These are phyloP conservation scores for Nemania bipapillata DNA, from an alignment of 2,329 filamentous ascomycete species.

Conservation along the genomic window DNA sequence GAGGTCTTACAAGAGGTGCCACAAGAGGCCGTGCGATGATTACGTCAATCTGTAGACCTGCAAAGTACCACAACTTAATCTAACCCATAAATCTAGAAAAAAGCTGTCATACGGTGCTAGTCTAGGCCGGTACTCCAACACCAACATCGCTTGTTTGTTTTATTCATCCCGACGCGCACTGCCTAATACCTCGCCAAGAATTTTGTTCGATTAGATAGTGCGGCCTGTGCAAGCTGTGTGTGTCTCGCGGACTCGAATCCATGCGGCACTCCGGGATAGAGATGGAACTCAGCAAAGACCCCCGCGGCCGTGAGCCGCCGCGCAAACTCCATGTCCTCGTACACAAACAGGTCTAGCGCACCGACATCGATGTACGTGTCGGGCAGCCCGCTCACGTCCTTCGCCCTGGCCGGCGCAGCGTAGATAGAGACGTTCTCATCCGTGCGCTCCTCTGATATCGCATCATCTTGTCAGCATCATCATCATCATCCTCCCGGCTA, in stretches of 20 bases:
- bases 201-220: conserved; percentile 8
- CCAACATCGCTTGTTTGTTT: background rate
- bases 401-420: conserved; percentile 38
- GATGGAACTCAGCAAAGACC: conserved; percentile 46
- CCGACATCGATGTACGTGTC: conserved; percentile 48
- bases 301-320: conserved; percentile 40
- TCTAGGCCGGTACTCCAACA: no score
- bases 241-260: conserved; percentile 30
- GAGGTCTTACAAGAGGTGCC: no score
- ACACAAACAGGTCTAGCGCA: conserved; percentile 44
- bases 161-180: no score
- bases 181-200: conserved; percentile 33
- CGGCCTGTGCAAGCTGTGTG: conserved; percentile 9
- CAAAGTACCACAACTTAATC: background rate
- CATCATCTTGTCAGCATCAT: conserved; percentile 6
- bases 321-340: conserved; percentile 45
- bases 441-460: conserved; percentile 33
- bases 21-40: background rate
- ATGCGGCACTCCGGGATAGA: conserved; percentile 45
- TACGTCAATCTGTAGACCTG: background rate
- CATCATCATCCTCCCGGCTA: background rate
- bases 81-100: background rate
- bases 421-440: conserved; percentile 39
- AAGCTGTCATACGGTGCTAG: background rate
- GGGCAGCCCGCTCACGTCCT: conserved; percentile 45